phyloP scores from a whole-genome alignment of 2,329 filamentous ascomycete genomes.

The Kalaharituber pfeilii region DNA sequence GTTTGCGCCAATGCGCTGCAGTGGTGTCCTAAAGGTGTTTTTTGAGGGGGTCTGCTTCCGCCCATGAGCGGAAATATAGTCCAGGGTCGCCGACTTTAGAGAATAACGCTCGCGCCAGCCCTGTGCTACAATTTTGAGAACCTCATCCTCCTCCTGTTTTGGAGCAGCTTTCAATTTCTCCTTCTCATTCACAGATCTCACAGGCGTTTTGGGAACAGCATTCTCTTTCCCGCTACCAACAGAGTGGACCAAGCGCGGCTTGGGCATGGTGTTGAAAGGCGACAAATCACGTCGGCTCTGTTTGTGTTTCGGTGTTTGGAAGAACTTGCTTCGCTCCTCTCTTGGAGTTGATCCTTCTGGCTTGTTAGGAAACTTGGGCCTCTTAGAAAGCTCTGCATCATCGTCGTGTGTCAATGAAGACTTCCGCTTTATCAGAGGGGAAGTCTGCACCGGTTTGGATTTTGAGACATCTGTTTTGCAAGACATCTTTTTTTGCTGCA shows the following conservation, averaged over 20 bases:
- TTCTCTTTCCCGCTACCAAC: not conserved
- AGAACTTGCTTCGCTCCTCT: conserved; percentile 16
- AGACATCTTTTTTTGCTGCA: not conserved
- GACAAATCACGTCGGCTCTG: too few relatives aligned
- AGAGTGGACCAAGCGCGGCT: not conserved
- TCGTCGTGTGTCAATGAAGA: not conserved
- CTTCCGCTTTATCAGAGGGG: not conserved
- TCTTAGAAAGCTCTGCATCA: conserved; percentile 6
- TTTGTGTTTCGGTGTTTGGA: conserved; percentile 5
- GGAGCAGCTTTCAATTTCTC: not conserved
- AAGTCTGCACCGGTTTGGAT: not conserved
- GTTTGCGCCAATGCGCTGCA: not conserved
- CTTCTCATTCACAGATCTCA: not conserved
- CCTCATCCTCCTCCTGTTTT: not conserved
- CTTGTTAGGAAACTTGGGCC: conserved; percentile 3
- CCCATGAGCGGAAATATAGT: too few relatives aligned
- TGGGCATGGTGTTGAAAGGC: not conserved
- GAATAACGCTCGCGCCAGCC: conserved; percentile 4
- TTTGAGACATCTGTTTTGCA: not conserved
- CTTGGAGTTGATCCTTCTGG: conserved; percentile 7
- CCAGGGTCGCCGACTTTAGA: not conserved
- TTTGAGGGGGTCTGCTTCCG: too few relatives aligned
- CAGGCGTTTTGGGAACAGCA: not conserved
- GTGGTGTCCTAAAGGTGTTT: not conserved
- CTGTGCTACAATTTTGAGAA: not conserved